Evolutionary conservation across 2,329 filamentous ascomycete species (phyloP).

Genomic region (Seiridium cupressi): DNA sequence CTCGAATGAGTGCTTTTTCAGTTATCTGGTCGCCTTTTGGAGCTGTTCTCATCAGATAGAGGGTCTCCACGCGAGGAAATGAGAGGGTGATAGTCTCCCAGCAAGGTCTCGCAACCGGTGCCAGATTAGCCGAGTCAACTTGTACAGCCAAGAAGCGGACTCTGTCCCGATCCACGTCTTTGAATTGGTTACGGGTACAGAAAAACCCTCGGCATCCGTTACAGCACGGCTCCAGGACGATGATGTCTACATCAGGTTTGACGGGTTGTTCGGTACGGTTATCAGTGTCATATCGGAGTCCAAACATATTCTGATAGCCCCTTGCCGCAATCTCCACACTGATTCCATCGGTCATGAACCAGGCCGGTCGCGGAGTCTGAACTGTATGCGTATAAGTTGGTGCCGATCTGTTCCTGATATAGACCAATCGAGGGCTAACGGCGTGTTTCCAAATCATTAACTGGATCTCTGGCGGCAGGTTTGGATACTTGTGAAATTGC

Average conservation of each 20-base stretch:
- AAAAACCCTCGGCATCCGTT: constrained; percentile 23
- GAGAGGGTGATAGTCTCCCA: constrained; percentile 24
- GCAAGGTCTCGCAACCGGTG: constrained; percentile 15
- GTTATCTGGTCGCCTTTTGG: constrained; percentile 18
- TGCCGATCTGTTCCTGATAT: constrained; percentile 26
- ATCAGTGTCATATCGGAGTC: constrained; percentile 2
- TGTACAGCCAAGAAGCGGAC: constrained; percentile 25
- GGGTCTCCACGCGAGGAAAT: constrained; percentile 26
- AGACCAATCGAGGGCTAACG: constrained; percentile 22
- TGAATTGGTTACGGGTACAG: constrained; percentile 26
- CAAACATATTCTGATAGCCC: constrained; percentile 23
- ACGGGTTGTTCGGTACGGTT: constrained; percentile 16
- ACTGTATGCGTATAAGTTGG: constrained; percentile 7
- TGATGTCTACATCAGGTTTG: constrained; percentile 22
- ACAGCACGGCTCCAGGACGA: constrained; percentile 29
- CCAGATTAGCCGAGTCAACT: constrained; percentile 21
- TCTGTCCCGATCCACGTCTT: constrained; percentile 18
- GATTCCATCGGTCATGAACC: constrained; percentile 21
- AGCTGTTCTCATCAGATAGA: constrained; percentile 25
- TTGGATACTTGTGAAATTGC: constrained; percentile 22
- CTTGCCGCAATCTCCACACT: constrained; percentile 18
- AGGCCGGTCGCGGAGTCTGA: constrained; percentile 22
- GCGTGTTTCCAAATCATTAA: constrained; percentile 29
- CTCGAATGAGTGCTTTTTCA: constrained; percentile 26
- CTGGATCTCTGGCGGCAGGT: constrained; percentile 24